Percentiles rank a stretch among this genome's conserved stretches.
These are phyloP conservation scores for Cucurbita moschata DNA, from an alignment of 306 rosid species.

Conservation along the genomic window DNA sequence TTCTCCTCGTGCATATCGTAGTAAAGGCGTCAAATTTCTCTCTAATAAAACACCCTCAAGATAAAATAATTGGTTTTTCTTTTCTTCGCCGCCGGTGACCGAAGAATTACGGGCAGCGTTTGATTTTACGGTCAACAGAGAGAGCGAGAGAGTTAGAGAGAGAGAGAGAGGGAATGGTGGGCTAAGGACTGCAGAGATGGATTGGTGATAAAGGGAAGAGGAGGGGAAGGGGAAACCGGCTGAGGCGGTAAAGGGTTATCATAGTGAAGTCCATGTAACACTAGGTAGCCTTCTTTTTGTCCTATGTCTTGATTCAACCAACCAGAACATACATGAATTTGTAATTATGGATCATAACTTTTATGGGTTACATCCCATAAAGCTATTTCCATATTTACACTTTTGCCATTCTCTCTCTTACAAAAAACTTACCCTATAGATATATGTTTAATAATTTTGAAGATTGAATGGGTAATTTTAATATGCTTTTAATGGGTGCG, in stretches of 20 bases:
- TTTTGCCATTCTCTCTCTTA: neutral
- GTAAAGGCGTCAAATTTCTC: neutral
- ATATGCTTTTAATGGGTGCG: no score
- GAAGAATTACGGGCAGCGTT: neutral
- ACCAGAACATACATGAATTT: slow-evolving; percentile 9
- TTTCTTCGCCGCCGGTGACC: neutral
- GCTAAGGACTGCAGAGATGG: neutral
- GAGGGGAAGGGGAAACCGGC: neutral
- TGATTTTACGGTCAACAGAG: neutral
- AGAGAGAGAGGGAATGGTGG: neutral
- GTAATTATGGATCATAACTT: slow-evolving; percentile 1
- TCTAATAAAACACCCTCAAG: neutral
- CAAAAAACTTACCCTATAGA: no score
- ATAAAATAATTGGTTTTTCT: neutral
- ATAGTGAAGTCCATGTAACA: neutral
- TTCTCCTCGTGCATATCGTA: slow-evolving; percentile 18
- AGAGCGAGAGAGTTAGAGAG: neutral
- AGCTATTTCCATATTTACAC: neutral
- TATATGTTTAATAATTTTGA: no score
- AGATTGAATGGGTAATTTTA: no score
- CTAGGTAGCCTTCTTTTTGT: neutral
- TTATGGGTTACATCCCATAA: slow-evolving; percentile 5
- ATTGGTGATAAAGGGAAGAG: neutral
- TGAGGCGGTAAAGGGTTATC: neutral
- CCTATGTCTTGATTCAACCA: slow-evolving; percentile 4